Evolutionary conservation across 768 basidiomycete species (phyloP), one percentile per base, ranked within the genome.

Genomic region (Paxillus ammoniavirescens): DNA sequence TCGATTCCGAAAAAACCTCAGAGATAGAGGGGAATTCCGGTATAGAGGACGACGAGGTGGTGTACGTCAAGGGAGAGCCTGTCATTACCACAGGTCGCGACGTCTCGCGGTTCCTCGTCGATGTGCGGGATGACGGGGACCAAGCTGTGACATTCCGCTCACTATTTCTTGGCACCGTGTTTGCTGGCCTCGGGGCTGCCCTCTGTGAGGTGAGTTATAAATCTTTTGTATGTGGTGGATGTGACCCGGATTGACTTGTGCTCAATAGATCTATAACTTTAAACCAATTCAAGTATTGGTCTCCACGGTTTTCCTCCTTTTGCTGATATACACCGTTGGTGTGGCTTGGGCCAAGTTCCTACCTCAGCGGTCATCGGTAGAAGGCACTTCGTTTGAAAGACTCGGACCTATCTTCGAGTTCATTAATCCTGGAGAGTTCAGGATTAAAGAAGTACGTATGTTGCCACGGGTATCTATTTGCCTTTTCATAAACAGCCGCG

Each of bases 171-270:
- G 83, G 82, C 3, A 83, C 83, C 0, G 53, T 80, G 0, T 73
- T 83, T 57, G 81, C 82, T 18, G 82, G 78, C 10, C 69, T 85
- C 23, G 82, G 82, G 8, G 82, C 84, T n/a, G 77, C 81, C 7
- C 67, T 86, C 40, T 71, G 69, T 50, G 81, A 85, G 77, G 82
- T 81, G n/a, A 30, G 17, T 36, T 15, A 7, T 26, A 28, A 28
- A 21, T 30, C 5, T 1, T 1, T 42, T 48, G 18, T 42, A 42
- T 26, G 15, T 2, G 30, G 26, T 13, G 10, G 5, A 13, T 37
- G 18, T 23, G 36, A 21, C 14, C 44, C 57, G 14, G 28, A 15
- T 42, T 49, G 21, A 59, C 17, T 10, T 35, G 28, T 47, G 49
- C 45, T 15, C 43, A 14, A 15, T 40, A 84, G 82, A 82, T 85